A percentile compares a stretch with the other conserved stretches of the same genome.
Evolutionary conservation across 352 stramenopile genomes (phyloP).

Genomic region (Pythium diclinum): DNA sequence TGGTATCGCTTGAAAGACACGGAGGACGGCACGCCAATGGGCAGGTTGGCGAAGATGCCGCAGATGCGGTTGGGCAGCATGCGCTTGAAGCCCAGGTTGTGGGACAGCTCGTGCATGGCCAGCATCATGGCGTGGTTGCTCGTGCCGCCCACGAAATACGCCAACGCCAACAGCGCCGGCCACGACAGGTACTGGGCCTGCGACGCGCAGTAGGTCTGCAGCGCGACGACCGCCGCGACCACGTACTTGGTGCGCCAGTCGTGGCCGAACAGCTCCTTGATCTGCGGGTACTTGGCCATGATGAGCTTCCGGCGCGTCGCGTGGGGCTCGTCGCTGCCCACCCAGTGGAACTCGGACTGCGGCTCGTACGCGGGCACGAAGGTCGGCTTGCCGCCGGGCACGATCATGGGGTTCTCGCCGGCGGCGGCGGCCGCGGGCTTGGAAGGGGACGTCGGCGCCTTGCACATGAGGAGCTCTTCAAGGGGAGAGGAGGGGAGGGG

Average conservation of each 20-base stretch:
- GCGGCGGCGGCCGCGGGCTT: conserved; percentile 36
- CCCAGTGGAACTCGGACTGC: conserved; percentile 80
- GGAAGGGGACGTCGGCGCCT: conserved; percentile 32
- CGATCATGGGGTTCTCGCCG: conserved; percentile 33
- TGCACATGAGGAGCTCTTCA: conserved; percentile 24
- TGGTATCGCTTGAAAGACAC: conserved; percentile 97
- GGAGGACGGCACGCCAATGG: conserved; percentile 89
- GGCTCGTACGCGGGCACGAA: conserved; percentile 46
- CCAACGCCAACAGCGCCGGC: conserved; percentile 47
- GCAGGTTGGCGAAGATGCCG: conserved; percentile 92
- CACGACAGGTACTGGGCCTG: conserved; percentile 64
- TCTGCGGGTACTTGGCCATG: conserved; percentile 85
- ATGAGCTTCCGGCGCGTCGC: conserved; percentile 80
- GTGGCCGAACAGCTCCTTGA: conserved; percentile 89
- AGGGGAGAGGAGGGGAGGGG: neutral
- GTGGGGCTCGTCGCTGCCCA: conserved; percentile 83
- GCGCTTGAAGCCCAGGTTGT: conserved; percentile 95
- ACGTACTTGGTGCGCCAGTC: conserved; percentile 88
- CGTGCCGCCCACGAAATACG: conserved; percentile 90
- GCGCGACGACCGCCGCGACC: conserved; percentile 55
- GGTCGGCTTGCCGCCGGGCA: conserved; percentile 34
- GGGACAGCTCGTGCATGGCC: conserved; percentile 94
- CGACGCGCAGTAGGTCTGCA: conserved; percentile 84
- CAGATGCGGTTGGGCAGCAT: conserved; percentile 89
- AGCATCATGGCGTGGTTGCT: conserved; percentile 95